A percentile compares a stretch with the other conserved stretches of the same genome.
These are phyloP conservation scores for Ehretia macrophylla DNA, from an alignment of 257 asterid genomes.

Conservation along the genomic window DNA sequence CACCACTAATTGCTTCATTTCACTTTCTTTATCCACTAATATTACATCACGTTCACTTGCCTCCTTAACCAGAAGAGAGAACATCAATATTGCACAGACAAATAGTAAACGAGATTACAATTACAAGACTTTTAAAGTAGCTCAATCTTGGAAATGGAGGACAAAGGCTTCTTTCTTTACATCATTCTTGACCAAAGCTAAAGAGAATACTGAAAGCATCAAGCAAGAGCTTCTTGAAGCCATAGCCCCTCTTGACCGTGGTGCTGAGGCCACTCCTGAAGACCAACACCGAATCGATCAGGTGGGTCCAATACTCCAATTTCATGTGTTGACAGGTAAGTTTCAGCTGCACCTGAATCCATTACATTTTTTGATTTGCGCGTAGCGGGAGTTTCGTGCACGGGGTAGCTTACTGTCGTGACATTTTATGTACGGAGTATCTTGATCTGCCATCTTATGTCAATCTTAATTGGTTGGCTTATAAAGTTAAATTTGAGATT, in stretches of 20 bases:
- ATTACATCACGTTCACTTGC: slow-evolving; percentile 11
- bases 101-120: neutral
- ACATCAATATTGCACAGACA: slow-evolving; percentile 1
- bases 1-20: slow-evolving; percentile 8
- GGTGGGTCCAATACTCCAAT: too few relatives aligned
- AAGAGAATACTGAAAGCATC: slow-evolving; percentile 34
- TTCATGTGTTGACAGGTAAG: too few relatives aligned
- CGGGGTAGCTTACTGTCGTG: too few relatives aligned
- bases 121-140: neutral
- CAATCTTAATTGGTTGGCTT: too few relatives aligned
- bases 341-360: too few relatives aligned
- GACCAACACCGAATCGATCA: slow-evolving; percentile 60
- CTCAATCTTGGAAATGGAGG: slow-evolving; percentile 51
- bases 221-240: slow-evolving; percentile 81
- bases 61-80: slow-evolving; percentile 2
- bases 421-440: too few relatives aligned
- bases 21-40: slow-evolving; percentile 7
- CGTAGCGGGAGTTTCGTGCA: too few relatives aligned
- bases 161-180: slow-evolving; percentile 63
- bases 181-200: slow-evolving; percentile 39
- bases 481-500: too few relatives aligned
- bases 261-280: slow-evolving; percentile 82
- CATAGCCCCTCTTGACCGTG: slow-evolving; percentile 81
- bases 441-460: too few relatives aligned
- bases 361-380: too few relatives aligned